Evolutionary conservation across 306 rosid genomes (phyloP).

Genomic region (Lathyrus tuberosus): DNA sequence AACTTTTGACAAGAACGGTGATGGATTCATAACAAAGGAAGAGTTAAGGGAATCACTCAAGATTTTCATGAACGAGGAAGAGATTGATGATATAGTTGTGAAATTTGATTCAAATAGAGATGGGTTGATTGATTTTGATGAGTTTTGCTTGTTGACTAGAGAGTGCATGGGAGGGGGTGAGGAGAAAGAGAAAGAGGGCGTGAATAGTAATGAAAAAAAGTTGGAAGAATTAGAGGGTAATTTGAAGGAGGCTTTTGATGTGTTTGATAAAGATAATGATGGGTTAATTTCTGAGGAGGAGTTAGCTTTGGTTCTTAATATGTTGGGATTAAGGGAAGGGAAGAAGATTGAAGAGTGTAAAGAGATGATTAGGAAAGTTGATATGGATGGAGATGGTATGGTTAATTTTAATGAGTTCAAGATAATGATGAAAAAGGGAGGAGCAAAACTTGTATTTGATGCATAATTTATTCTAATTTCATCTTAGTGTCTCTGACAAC

Average conservation of each 20-base stretch:
- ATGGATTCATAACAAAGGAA: slow-evolving; percentile 68
- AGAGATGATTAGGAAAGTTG: slow-evolving; percentile 83
- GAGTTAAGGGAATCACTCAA: slow-evolving; percentile 70
- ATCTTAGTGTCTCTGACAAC: background rate
- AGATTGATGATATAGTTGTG: slow-evolving; percentile 61
- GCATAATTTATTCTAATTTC: background rate
- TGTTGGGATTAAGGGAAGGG: slow-evolving; percentile 76
- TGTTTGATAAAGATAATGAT: slow-evolving; percentile 74
- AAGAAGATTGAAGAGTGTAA: slow-evolving; percentile 63
- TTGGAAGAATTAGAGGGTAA: slow-evolving; percentile 37
- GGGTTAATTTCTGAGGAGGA: slow-evolving; percentile 77
- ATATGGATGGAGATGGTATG: slow-evolving; percentile 93
- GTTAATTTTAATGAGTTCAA: slow-evolving; percentile 85
- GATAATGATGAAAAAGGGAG: slow-evolving; percentile 68
- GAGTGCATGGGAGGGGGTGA: slow-evolving; percentile 43
- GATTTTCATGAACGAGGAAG: slow-evolving; percentile 60
- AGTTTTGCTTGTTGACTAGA: slow-evolving; percentile 60
- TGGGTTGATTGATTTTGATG: slow-evolving; percentile 78
- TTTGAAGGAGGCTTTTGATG: slow-evolving; percentile 81
- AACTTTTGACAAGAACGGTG: slow-evolving; percentile 80
- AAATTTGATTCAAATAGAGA: slow-evolving; percentile 78
- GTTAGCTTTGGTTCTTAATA: slow-evolving; percentile 57
- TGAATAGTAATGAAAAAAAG: background rate
- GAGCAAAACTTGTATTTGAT: slow-evolving; percentile 42
- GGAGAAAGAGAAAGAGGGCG: slow-evolving; percentile 4